Conservation (phyloP, 108 stramenopile species). For the Licmophora abbreviata region DNA sequence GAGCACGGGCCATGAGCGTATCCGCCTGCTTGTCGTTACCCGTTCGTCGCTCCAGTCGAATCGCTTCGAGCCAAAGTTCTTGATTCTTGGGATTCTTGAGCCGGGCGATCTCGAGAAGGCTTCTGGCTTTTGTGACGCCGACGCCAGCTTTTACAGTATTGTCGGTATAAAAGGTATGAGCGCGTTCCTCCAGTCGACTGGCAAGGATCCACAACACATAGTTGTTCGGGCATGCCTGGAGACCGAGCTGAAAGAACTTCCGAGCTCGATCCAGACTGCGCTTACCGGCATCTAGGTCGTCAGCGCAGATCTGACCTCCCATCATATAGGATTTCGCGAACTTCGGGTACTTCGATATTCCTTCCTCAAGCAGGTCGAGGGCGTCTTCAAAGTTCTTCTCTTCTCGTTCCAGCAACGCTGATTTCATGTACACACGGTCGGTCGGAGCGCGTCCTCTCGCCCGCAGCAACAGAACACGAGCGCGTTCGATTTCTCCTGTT, state of each 20-base stretch:
- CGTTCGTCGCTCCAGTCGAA: constrained; percentile 85
- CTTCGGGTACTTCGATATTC: constrained; percentile 55
- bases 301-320: constrained; percentile 88
- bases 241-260: constrained; percentile 68
- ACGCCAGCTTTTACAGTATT: constrained; percentile 32
- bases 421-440: constrained; percentile 91
- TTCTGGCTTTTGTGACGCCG: constrained; percentile 83
- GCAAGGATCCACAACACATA: constrained; percentile 86
- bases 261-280: constrained; percentile 59
- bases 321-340: constrained; percentile 93
- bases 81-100: constrained; percentile 73
- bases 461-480: constrained; percentile 74
- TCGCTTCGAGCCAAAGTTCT: constrained; percentile 86
- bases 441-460: constrained; percentile 84
- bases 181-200: constrained; percentile 79
- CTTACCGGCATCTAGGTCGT: constrained; percentile 53
- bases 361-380: constrained; percentile 74
- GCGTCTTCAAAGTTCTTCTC: constrained; percentile 30
- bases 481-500: constrained; percentile 84
- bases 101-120: constrained; percentile 90
- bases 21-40: constrained; percentile 80
- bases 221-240: constrained; percentile 70
- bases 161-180: constrained; percentile 19
- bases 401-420: constrained; percentile 85
- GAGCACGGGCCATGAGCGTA: constrained; percentile 87